These are phyloP conservation scores for Angomonas deanei DNA, from an alignment of 208 protist species.

Conservation along the genomic window DNA sequence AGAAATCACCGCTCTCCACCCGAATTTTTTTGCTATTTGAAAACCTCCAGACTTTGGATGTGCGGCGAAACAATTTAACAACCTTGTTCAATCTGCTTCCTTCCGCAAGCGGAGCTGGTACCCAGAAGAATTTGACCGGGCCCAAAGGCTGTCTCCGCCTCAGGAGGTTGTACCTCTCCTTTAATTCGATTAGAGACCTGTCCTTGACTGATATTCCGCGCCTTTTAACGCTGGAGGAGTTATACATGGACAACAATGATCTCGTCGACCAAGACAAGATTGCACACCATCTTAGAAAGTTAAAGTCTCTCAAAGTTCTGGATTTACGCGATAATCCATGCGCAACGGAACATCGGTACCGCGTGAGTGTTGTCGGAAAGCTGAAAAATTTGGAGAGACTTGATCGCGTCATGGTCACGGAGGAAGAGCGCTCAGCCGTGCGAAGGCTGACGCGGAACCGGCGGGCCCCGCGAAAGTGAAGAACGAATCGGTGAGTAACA, in stretches of 20 bases:
- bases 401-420: slow-evolving; percentile 30
- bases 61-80: slow-evolving; percentile 33
- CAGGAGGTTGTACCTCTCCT: slow-evolving; percentile 21
- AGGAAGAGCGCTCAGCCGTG: slow-evolving; percentile 18
- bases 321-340: slow-evolving; percentile 51
- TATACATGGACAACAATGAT: slow-evolving; percentile 46
- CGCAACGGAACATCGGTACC: slow-evolving; percentile 40
- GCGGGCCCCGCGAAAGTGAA: background rate
- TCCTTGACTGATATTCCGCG: slow-evolving; percentile 17
- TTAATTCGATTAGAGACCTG: slow-evolving; percentile 21
- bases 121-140: background rate
- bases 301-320: slow-evolving; percentile 28
- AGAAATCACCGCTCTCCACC: slow-evolving; percentile 38
- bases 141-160: slow-evolving; percentile 34
- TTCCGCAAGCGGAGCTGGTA: background rate
- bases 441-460: background rate
- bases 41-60: slow-evolving; percentile 43
- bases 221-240: slow-evolving; percentile 21
- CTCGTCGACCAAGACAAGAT: slow-evolving; percentile 8
- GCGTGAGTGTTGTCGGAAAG: slow-evolving; percentile 26
- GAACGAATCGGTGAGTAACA: too few relatives aligned
- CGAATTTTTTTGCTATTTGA: slow-evolving; percentile 41
- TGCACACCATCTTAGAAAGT: background rate
- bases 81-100: slow-evolving; percentile 32
- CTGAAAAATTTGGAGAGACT: slow-evolving; percentile 40